A percentile compares a stretch with the other conserved stretches of the same genome.
Evolutionary conservation across 495 filamentous ascomycete genomes (phyloP).

Genomic region (Rhypophila decipiens): DNA sequence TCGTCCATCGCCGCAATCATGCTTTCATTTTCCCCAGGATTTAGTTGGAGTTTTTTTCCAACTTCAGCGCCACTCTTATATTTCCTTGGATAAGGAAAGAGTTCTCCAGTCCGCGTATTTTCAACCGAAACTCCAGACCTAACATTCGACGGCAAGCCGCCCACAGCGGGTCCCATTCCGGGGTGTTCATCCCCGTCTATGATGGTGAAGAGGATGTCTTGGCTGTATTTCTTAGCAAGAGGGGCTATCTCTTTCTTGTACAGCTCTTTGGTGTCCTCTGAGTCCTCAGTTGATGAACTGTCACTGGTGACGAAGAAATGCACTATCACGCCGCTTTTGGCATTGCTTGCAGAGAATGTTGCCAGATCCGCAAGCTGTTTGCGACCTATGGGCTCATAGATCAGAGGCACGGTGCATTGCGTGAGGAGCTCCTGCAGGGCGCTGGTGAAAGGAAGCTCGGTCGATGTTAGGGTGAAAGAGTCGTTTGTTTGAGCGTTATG

Average conservation of each 20-base stretch:
- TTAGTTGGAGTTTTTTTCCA: no score
- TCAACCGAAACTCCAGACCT: conserved; percentile 32
- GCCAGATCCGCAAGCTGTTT: conserved; percentile 27
- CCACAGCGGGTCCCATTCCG: conserved; percentile 31
- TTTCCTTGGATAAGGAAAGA: conserved; percentile 30
- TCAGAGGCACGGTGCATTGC: conserved; percentile 27
- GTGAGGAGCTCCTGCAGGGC: conserved; percentile 31
- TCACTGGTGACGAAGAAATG: conserved; percentile 34
- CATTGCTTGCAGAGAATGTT: conserved; percentile 23
- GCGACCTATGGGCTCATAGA: conserved; percentile 38
- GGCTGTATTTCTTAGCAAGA: conserved; percentile 41
- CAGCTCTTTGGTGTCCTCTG: no score
- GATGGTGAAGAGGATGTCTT: conserved; percentile 42
- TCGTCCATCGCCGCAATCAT: conserved; percentile 23
- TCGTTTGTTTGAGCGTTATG: conserved; percentile 34
- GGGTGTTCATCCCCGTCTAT: conserved; percentile 41
- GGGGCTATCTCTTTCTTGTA: conserved; percentile 30
- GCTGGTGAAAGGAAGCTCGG: conserved; percentile 22
- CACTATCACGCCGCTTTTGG: conserved; percentile 40
- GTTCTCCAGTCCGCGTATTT: conserved; percentile 35
- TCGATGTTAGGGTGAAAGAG: conserved; percentile 30
- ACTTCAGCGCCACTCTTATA: no score
- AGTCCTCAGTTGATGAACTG: conserved; percentile 16
- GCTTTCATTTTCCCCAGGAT: no score
- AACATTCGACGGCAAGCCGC: conserved; percentile 24